phyloP scores from a whole-genome alignment of 352 stramenopile species.

The Phytophthora idaei region DNA sequence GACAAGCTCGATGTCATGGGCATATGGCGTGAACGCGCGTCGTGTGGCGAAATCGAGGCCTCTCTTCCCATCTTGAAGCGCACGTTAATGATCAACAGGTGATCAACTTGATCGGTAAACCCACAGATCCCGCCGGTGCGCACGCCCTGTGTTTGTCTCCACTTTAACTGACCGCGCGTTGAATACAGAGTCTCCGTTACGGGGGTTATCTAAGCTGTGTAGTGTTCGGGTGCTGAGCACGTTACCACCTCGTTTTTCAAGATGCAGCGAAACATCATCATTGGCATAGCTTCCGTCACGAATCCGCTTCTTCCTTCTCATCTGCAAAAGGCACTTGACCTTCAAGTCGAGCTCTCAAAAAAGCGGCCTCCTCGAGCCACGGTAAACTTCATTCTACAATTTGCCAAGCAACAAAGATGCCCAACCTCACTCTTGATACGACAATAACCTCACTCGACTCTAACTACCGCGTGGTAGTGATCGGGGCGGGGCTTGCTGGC shows the following conservation, averaged over 20 bases:
- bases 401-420: slow-evolving; percentile 31
- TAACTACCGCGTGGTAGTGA: slow-evolving; percentile 48
- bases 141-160: too few species aligned
- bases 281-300: not conserved
- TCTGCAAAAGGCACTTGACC: too few species aligned
- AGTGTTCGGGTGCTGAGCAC: not conserved
- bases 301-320: not conserved
- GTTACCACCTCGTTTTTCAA: slow-evolving; percentile 12
- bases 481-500: slow-evolving; percentile 58
- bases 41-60: slow-evolving; percentile 22
- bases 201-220: not conserved
- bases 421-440: slow-evolving; percentile 13
- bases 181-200: not conserved
- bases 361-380: not conserved
- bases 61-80: slow-evolving; percentile 25
- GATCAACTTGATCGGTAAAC: slow-evolving; percentile 1
- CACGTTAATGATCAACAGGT: not conserved
- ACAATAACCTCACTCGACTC: slow-evolving; percentile 17
- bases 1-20: slow-evolving; percentile 26
- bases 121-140: too few species aligned
- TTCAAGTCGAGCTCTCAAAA: too few species aligned
- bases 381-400: slow-evolving; percentile 29
- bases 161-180: too few species aligned
- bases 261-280: slow-evolving; percentile 31
- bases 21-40: slow-evolving; percentile 25